Evolutionary conservation across 73 alveolate species (phyloP).

Genomic region (Paramecium biaurelia): DNA sequence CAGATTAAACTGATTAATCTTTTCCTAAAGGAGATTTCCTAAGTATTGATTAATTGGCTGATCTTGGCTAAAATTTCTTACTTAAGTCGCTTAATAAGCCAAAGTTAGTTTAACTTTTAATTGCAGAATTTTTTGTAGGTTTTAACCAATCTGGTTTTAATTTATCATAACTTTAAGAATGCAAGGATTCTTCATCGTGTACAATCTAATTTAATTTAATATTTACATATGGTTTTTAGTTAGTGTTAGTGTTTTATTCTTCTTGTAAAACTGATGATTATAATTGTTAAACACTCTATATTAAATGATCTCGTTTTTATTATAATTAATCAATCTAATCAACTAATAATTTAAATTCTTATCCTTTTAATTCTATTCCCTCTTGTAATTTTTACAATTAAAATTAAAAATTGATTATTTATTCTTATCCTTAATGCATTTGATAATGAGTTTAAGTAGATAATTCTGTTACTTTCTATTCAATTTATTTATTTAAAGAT

Average conservation of each 20-base stretch:
- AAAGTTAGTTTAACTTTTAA: constrained; percentile 3
- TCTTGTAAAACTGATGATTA: background rate
- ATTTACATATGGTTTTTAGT: constrained; percentile 30
- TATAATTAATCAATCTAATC: constrained; percentile 25
- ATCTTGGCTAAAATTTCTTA: constrained; percentile 4
- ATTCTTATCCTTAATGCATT: background rate
- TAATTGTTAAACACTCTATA: background rate
- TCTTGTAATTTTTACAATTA: constrained; percentile 21
- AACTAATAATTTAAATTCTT: constrained; percentile 45
- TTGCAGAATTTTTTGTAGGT: background rate
- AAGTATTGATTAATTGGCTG: constrained; percentile 7
- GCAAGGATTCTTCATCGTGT: constrained; percentile 34
- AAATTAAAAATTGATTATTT: background rate
- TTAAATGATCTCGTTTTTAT: background rate
- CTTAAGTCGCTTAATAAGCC: constrained; percentile 12
- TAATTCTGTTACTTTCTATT: constrained; percentile 27
- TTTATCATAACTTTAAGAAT: background rate
- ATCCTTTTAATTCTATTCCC: background rate
- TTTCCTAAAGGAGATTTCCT: constrained; percentile 18
- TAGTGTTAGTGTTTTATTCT: background rate
- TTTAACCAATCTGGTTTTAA: background rate
- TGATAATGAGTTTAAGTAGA: constrained; percentile 28
- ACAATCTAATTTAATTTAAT: background rate
- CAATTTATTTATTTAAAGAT: constrained; percentile 40
- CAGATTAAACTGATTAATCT: constrained; percentile 43